Evolutionary conservation across 176 grass and related monocot genomes (phyloP).

Genomic region (Elaeis guineensis): DNA sequence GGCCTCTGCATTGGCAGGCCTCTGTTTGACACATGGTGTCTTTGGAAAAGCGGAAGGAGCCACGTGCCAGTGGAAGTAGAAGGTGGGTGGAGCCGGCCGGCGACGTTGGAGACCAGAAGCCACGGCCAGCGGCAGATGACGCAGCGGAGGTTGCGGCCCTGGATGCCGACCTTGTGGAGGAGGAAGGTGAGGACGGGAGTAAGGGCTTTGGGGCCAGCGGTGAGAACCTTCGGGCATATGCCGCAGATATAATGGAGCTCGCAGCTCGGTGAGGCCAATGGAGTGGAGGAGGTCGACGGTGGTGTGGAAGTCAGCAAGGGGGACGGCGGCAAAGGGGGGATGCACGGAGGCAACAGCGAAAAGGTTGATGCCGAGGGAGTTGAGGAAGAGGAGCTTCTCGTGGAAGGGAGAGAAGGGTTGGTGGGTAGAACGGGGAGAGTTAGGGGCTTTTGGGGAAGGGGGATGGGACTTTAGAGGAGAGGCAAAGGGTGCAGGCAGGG

Average conservation of each 20-base stretch:
- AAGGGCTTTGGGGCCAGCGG: slow-evolving; percentile 35
- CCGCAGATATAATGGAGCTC: slow-evolving; percentile 58
- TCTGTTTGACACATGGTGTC: too few species aligned
- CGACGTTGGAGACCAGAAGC: slow-evolving; percentile 65
- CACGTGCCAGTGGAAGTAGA: too few species aligned
- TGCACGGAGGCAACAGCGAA: slow-evolving; percentile 16
- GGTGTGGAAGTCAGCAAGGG: slow-evolving; percentile 21
- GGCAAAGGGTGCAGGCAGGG: slow-evolving; percentile 18
- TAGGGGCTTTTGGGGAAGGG: slow-evolving; percentile 26
- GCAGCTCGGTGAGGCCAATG: slow-evolving; percentile 31
- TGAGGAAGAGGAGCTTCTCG: slow-evolving; percentile 25
- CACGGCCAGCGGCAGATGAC: slow-evolving; percentile 56
- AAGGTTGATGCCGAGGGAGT: slow-evolving; percentile 20
- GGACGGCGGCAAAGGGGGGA: slow-evolving; percentile 19
- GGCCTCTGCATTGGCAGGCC: too few species aligned
- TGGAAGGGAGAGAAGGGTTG: slow-evolving; percentile 14
- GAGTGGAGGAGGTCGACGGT: slow-evolving; percentile 34
- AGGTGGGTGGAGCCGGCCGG: slow-evolving; percentile 49
- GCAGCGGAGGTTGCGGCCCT: slow-evolving; percentile 34
- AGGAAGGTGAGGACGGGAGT: slow-evolving; percentile 50
- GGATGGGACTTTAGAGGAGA: slow-evolving; percentile 6
- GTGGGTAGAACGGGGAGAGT: slow-evolving; percentile 25
- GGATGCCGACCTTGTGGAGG: slow-evolving; percentile 29
- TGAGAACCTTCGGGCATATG: slow-evolving; percentile 84
- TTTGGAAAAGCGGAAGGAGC: too few species aligned